Percentiles rank a stretch among this genome's conserved stretches.
These are phyloP conservation scores for Athelia sp. DNA, from an alignment of 1,284 basidiomycete species.

Conservation along the genomic window DNA sequence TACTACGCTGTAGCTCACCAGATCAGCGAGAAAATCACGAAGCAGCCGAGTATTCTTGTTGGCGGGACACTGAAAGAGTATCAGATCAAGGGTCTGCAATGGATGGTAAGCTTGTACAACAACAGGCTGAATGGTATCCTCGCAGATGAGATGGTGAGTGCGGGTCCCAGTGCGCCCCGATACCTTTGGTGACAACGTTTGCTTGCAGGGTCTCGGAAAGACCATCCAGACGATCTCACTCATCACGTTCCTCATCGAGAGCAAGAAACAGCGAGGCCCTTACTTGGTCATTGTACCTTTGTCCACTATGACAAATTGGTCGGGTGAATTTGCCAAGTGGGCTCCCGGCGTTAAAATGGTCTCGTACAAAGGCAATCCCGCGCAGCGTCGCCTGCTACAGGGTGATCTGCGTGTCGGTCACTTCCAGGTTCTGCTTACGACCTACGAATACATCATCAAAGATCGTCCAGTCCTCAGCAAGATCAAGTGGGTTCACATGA, in stretches of 20 bases:
- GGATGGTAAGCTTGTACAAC: slow-evolving; percentile 99
- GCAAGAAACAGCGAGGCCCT: slow-evolving; percentile 88
- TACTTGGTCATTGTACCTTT: slow-evolving; percentile 98
- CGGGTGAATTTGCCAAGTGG: slow-evolving; percentile 96
- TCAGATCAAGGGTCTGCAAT: slow-evolving; percentile 89
- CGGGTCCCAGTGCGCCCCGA: not conserved
- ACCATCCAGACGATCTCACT: slow-evolving; percentile 97
- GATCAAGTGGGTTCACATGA: slow-evolving; percentile 98
- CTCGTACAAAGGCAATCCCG: slow-evolving; percentile 92
- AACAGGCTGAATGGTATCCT: slow-evolving; percentile 96
- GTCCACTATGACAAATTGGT: slow-evolving; percentile 99
- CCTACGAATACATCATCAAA: slow-evolving; percentile 99
- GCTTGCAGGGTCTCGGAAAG: slow-evolving; percentile 84
- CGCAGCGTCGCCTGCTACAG: slow-evolving; percentile 73
- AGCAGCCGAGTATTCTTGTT: slow-evolving; percentile 80
- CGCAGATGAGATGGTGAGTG: slow-evolving; percentile 93
- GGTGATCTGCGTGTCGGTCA: slow-evolving; percentile 71
- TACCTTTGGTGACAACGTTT: slow-evolving; percentile 1
- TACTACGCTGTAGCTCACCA: slow-evolving; percentile 97
- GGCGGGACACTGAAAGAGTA: slow-evolving; percentile 91
- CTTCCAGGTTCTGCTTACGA: slow-evolving; percentile 96
- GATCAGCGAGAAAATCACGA: slow-evolving; percentile 84
- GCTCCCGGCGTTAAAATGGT: slow-evolving; percentile 84
- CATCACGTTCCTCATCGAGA: slow-evolving; percentile 93
- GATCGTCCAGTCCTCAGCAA: slow-evolving; percentile 88